Percentiles rank a stretch among this genome's conserved stretches.
Evolutionary conservation across 768 basidiomycete species (phyloP).

Genomic region (Roridomyces roridus): DNA sequence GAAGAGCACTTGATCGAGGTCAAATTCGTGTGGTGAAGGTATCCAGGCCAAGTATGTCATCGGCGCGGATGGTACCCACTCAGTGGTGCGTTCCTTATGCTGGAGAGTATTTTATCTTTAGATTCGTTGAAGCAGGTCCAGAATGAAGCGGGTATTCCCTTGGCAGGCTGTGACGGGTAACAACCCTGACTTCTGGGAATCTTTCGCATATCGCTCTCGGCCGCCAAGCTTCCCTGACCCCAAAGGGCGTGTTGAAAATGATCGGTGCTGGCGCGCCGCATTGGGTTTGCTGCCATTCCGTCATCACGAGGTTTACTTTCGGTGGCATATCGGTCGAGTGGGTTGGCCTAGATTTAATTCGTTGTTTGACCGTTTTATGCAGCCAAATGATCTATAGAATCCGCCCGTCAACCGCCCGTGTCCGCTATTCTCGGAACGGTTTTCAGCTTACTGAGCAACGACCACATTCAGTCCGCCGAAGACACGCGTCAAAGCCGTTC

Average conservation of each 20-base stretch:
- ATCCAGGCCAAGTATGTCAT: conserved; percentile 53
- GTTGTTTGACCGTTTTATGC: no score
- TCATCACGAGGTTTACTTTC: not conserved
- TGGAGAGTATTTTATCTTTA: not conserved
- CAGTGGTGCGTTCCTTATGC: conserved; percentile 38
- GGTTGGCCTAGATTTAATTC: not conserved
- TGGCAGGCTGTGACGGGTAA: conserved; percentile 44
- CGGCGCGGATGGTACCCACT: conserved; percentile 58
- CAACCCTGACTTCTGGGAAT: conserved; percentile 30
- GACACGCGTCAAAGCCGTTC: no score
- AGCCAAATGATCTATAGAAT: no score
- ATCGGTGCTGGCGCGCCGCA: conserved; percentile 16
- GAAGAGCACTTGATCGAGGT: conserved; percentile 41
- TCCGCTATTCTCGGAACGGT: no score
- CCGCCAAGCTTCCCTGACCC: conserved; percentile 29
- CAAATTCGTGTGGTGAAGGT: conserved; percentile 50
- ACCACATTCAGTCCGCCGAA: no score
- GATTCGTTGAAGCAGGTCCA: conserved; percentile 43
- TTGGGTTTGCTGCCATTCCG: not conserved
- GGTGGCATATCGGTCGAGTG: not conserved
- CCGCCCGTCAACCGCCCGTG: no score
- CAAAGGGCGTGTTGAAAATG: conserved; percentile 34
- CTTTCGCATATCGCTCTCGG: conserved; percentile 51
- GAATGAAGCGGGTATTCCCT: conserved; percentile 45
- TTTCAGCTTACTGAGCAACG: no score